phyloP scores from a whole-genome alignment of 164 flowering plant genomes.

The Taxillus chinensis region DNA sequence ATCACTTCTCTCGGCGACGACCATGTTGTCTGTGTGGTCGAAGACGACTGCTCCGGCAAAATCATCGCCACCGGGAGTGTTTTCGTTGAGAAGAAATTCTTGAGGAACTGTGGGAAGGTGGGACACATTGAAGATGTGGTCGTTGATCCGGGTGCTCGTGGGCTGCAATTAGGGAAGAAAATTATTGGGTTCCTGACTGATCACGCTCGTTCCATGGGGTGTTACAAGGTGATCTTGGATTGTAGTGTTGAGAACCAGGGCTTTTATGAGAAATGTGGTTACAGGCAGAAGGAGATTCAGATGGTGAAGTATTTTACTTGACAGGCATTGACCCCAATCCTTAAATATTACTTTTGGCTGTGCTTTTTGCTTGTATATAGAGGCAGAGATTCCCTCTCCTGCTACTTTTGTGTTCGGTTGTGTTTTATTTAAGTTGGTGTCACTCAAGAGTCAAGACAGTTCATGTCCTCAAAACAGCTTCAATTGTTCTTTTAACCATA shows the following conservation, averaged over 20 bases:
- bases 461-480: too few relatives aligned
- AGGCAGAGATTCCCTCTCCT: too few relatives aligned
- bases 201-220: conserved; percentile 54
- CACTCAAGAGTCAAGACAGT: too few relatives aligned
- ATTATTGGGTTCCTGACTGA: conserved; percentile 42
- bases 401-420: too few relatives aligned
- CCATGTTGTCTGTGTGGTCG: conserved; percentile 72
- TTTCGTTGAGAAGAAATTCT: conserved; percentile 71
- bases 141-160: conserved; percentile 61
- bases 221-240: conserved; percentile 87
- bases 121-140: conserved; percentile 93
- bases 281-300: conserved; percentile 56
- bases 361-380: too few relatives aligned
- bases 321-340: background rate
- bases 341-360: too few relatives aligned
- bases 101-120: conserved; percentile 73
- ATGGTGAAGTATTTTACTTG: conserved; percentile 61
- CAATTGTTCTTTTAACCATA: too few relatives aligned
- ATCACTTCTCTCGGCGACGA: conserved; percentile 45
- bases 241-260: conserved; percentile 44
- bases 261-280: conserved; percentile 86
- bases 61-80: conserved; percentile 77
- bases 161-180: conserved; percentile 63
- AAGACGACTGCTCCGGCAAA: conserved; percentile 37
- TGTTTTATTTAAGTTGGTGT: too few relatives aligned